A percentile compares a stretch with the other conserved stretches of the same genome.
Evolutionary conservation across 768 basidiomycete genomes (phyloP).

Genomic region (Tulasnella sp.): DNA sequence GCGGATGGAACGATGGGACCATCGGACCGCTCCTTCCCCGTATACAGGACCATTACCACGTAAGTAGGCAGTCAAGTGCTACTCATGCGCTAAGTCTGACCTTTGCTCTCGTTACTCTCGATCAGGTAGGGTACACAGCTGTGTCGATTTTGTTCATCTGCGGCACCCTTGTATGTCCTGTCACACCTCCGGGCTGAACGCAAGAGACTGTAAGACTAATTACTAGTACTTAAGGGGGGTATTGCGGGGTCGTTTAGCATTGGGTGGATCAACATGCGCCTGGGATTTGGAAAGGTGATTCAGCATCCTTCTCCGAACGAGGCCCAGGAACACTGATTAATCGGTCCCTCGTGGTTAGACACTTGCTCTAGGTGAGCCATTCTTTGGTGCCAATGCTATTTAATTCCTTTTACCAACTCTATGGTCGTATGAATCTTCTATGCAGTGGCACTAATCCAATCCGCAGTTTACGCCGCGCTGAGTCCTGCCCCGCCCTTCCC

Average conservation of each 20-base stretch:
- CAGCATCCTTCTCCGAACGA: background rate
- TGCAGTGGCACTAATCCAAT: slow-evolving; percentile 24
- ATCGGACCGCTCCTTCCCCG: slow-evolving; percentile 64
- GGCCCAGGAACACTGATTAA: background rate
- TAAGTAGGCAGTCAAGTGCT: slow-evolving; percentile 18
- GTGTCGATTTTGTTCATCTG: slow-evolving; percentile 54
- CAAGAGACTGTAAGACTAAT: slow-evolving; percentile 22
- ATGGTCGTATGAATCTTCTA: background rate
- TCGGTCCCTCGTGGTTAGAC: background rate
- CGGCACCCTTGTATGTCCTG: slow-evolving; percentile 22
- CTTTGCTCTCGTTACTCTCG: background rate
- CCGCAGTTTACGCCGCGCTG: slow-evolving; percentile 27
- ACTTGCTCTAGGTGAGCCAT: background rate
- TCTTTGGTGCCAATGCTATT: background rate
- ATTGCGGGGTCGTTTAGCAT: slow-evolving; percentile 37
- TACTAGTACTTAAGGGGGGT: slow-evolving; percentile 31
- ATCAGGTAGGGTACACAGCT: slow-evolving; percentile 38
- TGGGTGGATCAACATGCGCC: slow-evolving; percentile 33
- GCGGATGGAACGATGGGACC: slow-evolving; percentile 70
- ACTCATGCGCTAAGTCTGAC: background rate
- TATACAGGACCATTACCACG: slow-evolving; percentile 48
- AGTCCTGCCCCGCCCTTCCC: slow-evolving; percentile 36
- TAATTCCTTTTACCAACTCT: background rate
- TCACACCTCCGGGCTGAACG: background rate
- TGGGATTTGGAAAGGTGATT: slow-evolving; percentile 39